phyloP scores from a whole-genome alignment of 2,329 filamentous ascomycete species.

The Colletotrichum cereale region DNA sequence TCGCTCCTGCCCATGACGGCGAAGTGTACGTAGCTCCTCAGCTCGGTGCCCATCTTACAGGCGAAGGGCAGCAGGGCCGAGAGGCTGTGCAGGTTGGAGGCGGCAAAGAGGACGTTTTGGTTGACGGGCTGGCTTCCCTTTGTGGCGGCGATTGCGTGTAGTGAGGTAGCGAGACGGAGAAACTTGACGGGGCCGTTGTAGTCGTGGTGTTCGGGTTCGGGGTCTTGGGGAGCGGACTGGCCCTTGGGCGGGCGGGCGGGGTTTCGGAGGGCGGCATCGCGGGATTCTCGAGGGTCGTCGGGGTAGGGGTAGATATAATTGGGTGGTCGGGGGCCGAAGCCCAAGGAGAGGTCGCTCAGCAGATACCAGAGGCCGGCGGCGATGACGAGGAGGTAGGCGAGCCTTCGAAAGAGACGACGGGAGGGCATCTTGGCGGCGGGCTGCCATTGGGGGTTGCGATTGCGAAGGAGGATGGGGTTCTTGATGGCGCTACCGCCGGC shows the following conservation, averaged over 20 bases:
- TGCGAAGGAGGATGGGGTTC: conserved; percentile 43
- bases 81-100: conserved; percentile 79
- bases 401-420: conserved; percentile 67
- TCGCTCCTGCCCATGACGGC: conserved; percentile 80
- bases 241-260: conserved; percentile 38
- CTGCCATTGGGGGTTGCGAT: conserved; percentile 54
- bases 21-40: conserved; percentile 83
- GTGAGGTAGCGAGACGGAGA: conserved; percentile 70
- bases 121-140: conserved; percentile 66
- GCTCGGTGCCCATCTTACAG: conserved; percentile 83
- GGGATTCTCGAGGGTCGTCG: conserved; percentile 29
- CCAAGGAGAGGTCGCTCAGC: conserved; percentile 70
- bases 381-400: conserved; percentile 62
- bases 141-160: conserved; percentile 70
- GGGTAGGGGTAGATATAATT: conserved; percentile 52
- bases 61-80: conserved; percentile 82
- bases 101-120: conserved; percentile 83
- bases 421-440: conserved; percentile 56
- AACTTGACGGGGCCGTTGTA: conserved; percentile 81
- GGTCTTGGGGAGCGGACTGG: conserved; percentile 35
- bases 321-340: conserved; percentile 48
- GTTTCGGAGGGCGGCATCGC: conserved; percentile 23
- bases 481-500: conserved; percentile 33
- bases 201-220: conserved; percentile 47
- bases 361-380: conserved; percentile 72